These are phyloP conservation scores for Rhizopogon vinicolor DNA, from an alignment of 768 basidiomycete genomes.

Conservation along the genomic window DNA sequence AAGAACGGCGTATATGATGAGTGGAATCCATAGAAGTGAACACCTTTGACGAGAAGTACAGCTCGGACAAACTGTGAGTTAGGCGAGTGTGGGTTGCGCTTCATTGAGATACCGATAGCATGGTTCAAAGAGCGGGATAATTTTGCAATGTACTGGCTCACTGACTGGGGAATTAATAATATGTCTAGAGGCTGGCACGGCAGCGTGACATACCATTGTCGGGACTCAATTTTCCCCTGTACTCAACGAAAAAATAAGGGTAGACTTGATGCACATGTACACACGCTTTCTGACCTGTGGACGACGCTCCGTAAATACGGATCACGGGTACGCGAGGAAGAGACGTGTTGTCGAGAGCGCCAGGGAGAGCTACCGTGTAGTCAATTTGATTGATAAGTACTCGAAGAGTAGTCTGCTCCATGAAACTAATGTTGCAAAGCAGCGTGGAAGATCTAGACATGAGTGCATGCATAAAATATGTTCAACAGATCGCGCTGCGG, in stretches of 20 bases:
- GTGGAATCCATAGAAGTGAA: slow-evolving; percentile 95
- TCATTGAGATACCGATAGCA: slow-evolving; percentile 79
- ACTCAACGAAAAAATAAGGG: slow-evolving; percentile 92
- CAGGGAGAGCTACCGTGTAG: slow-evolving; percentile 51
- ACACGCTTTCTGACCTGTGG: slow-evolving; percentile 72
- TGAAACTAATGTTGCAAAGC: neutral
- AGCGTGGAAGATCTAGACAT: neutral
- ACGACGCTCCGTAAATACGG: slow-evolving; percentile 82
- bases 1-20: slow-evolving; percentile 81
- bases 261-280: slow-evolving; percentile 91
- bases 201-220: slow-evolving; percentile 47
- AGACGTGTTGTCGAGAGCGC: slow-evolving; percentile 56
- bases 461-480: no score
- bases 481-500: no score
- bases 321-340: slow-evolving; percentile 74
- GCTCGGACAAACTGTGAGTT: slow-evolving; percentile 65
- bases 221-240: slow-evolving; percentile 60
- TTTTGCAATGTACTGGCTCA: slow-evolving; percentile 64
- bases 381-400: slow-evolving; percentile 60
- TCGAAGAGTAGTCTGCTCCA: slow-evolving; percentile 24
- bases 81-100: slow-evolving; percentile 58
- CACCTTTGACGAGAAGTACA: slow-evolving; percentile 85
- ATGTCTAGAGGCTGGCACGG: neutral
- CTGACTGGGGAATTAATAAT: slow-evolving; percentile 33
- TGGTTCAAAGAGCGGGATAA: slow-evolving; percentile 77